A percentile compares a stretch with the other conserved stretches of the same genome.
phyloP scores from a whole-genome alignment of 1,284 basidiomycete species.

The Moesziomyces sp. region DNA sequence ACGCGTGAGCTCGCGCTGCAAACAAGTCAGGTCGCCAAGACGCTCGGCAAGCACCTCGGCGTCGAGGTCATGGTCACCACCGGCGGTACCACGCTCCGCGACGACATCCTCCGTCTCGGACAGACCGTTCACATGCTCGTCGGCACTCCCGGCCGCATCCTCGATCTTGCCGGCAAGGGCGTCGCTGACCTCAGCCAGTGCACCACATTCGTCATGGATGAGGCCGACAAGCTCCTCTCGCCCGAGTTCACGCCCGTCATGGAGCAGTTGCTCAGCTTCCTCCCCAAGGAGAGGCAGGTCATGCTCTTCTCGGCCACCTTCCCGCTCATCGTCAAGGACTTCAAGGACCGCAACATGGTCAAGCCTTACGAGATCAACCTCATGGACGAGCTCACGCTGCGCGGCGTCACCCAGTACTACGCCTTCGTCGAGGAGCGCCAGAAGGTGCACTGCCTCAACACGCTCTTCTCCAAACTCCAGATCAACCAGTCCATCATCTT shows the following conservation, averaged over 20 bases:
- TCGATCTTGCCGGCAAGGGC: constrained; percentile 91
- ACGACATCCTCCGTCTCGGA: constrained; percentile 88
- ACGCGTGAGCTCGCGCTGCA: constrained; percentile 70
- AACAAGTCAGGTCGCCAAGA: constrained; percentile 97
- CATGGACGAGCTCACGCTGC: constrained; percentile 98
- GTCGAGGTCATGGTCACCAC: constrained; percentile 99
- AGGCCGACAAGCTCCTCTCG: constrained; percentile 96
- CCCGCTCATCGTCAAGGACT: constrained; percentile 98
- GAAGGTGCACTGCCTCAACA: constrained; percentile 99
- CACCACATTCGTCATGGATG: constrained; percentile 85
- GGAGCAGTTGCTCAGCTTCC: constrained; percentile 89
- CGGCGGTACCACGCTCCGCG: constrained; percentile 95
- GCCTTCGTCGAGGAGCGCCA: constrained; percentile 98
- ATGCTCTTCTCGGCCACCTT: constrained; percentile 99
- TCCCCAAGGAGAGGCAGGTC: constrained; percentile 89
- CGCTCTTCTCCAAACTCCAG: constrained; percentile 96
- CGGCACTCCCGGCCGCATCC: constrained; percentile 93
- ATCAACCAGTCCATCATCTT: constrained; percentile 99
- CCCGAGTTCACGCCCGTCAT: constrained; percentile 99
- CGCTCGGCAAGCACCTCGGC: constrained; percentile 92
- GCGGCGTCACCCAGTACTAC: constrained; percentile 99
- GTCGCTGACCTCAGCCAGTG: constrained; percentile 95
- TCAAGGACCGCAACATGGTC: constrained; percentile 99
- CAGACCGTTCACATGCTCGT: constrained; percentile 95
- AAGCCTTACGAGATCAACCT: constrained; percentile 97